Evolutionary conservation across 129 eudicot genomes (phyloP).

Genomic region (Artemisia tridentata): DNA sequence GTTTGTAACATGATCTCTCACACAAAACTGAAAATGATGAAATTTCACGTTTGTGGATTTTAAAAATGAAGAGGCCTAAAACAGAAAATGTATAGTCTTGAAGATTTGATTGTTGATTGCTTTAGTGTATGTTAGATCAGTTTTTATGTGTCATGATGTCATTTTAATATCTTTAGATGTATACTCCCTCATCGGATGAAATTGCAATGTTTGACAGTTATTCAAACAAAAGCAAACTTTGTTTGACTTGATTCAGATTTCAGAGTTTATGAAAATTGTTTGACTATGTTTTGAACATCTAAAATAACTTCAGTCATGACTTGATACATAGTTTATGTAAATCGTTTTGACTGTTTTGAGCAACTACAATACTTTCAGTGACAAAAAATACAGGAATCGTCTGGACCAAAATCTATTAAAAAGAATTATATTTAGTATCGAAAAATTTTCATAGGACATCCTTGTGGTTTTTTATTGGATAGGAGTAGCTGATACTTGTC

Average conservation of each 20-base stretch:
- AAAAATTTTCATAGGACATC: too few species aligned
- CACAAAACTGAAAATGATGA: too few species aligned
- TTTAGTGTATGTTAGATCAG: constrained; percentile 11
- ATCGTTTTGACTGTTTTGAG: too few species aligned
- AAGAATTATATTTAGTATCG: too few species aligned
- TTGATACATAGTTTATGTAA: too few species aligned
- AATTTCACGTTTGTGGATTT: too few species aligned
- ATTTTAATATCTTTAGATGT: neutral
- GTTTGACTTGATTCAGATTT: neutral
- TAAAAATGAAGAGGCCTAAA: too few species aligned
- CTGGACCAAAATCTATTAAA: too few species aligned
- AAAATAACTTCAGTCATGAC: neutral
- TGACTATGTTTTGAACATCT: constrained; percentile 5
- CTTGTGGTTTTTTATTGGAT: neutral
- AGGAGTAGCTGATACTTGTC: constrained; percentile 11
- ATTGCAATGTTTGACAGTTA: neutral
- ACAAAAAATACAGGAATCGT: too few species aligned
- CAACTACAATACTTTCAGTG: too few species aligned
- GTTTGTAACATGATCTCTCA: too few species aligned
- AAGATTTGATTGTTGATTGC: neutral
- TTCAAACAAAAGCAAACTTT: neutral
- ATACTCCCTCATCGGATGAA: too few species aligned
- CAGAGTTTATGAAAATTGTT: neutral
- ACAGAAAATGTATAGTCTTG: neutral
- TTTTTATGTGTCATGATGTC: neutral